A percentile compares a stretch with the other conserved stretches of the same genome.
Evolutionary conservation across 2,329 filamentous ascomycete genomes (phyloP).

Genomic region (Colletotrichum endophyticum): DNA sequence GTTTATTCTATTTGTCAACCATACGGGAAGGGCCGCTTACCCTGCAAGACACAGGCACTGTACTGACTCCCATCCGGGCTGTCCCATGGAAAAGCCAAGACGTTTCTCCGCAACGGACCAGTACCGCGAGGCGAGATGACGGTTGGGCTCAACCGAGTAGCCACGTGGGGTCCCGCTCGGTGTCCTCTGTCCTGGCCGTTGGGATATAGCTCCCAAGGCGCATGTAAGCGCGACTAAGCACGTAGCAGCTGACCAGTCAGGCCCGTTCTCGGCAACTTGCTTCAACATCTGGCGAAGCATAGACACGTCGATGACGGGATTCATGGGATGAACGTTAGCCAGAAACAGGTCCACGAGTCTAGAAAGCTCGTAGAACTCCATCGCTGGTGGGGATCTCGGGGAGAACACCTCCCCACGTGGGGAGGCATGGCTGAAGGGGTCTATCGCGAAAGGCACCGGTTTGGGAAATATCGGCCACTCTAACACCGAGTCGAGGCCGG

Average conservation of each 20-base stretch:
- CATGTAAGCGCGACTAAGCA: constrained; percentile 18
- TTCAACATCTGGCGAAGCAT: constrained; percentile 15
- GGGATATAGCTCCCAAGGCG: constrained; percentile 18
- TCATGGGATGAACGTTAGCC: constrained; percentile 13
- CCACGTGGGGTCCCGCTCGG: constrained; percentile 14
- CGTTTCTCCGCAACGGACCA: constrained; percentile 20
- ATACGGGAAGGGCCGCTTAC: neutral
- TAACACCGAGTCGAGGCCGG: constrained; percentile 19
- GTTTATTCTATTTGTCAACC: neutral
- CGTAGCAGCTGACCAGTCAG: constrained; percentile 20
- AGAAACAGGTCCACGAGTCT: constrained; percentile 9
- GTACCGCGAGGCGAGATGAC: constrained; percentile 15
- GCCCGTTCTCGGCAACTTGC: constrained; percentile 20
- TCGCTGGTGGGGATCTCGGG: constrained; percentile 3
- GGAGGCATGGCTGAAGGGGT: constrained; percentile 3
- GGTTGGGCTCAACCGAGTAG: constrained; percentile 10
- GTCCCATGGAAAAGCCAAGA: constrained; percentile 19
- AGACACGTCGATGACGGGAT: constrained; percentile 4
- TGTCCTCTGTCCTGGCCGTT: constrained; percentile 5
- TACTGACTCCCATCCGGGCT: constrained; percentile 12
- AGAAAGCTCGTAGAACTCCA: constrained; percentile 17
- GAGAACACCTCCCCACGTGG: constrained; percentile 7
- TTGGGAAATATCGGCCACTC: constrained; percentile 19
- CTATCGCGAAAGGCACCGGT: constrained; percentile 11
- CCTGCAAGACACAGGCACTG: constrained; percentile 21